phyloP scores from a whole-genome alignment of 148 eudicot species.

The Rhododendron kiyosumense region DNA sequence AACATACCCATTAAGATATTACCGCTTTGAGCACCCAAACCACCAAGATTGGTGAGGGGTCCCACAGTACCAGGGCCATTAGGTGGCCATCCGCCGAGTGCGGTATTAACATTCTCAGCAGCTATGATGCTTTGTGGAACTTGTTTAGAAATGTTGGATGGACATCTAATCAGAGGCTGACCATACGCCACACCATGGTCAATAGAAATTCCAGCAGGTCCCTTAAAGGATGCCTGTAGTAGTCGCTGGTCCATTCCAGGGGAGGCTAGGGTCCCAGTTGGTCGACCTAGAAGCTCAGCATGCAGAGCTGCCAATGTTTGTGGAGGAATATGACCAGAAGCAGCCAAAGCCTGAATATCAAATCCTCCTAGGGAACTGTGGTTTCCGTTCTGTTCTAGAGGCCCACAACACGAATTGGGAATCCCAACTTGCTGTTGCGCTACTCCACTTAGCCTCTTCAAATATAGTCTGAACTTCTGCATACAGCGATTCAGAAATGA shows the following conservation, averaged over 20 bases:
- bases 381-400: conserved; percentile 31
- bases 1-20: conserved; percentile 26
- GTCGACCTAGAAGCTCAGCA: conserved; percentile 47
- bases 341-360: conserved; percentile 45
- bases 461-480: conserved; percentile 55
- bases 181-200: conserved; percentile 32
- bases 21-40: conserved; percentile 20
- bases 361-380: conserved; percentile 37
- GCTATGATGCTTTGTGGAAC: conserved; percentile 21
- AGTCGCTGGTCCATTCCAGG: conserved; percentile 33
- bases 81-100: conserved; percentile 29
- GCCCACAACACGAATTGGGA: conserved; percentile 32
- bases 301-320: conserved; percentile 46
- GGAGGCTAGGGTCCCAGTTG: conserved; percentile 26
- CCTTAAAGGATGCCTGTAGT: conserved; percentile 30
- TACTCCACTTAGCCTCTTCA: conserved; percentile 45
- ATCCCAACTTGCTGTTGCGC: conserved; percentile 46
- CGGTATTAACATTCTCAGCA: conserved; percentile 26
- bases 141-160: conserved; percentile 33
- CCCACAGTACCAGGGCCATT: conserved; percentile 19
- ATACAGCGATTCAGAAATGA: background rate
- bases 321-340: conserved; percentile 47
- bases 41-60: conserved; percentile 19
- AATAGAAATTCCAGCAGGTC: conserved; percentile 24
- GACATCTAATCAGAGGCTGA: conserved; percentile 35